Base-by-base conservation (phyloP, 352 stramenopile genomes). In the Pseudoperonospora humuli region DNA sequence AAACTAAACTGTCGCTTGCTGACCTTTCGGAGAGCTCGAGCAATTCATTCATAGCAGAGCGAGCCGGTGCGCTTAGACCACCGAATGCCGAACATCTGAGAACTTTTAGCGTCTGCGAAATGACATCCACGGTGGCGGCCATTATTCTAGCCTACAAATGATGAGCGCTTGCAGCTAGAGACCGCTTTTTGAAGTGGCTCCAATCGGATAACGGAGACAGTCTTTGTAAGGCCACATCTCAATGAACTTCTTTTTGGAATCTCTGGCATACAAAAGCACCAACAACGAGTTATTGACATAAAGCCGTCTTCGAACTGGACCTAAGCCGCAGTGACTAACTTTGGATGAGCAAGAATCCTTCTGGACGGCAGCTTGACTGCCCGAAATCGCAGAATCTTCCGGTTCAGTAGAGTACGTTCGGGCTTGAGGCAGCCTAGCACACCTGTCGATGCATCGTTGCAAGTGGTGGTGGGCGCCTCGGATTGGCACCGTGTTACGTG, bases 361-460 rank as follows among this genome's bases (percentile, higher is more conserved):
- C 57, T 62, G 57, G 35, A 67, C 47, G 28, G 54, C 42, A 67
- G 54, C 57, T 60, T 63, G 53, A 63, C 35, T 20, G 37, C 20
- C 23, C 32, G 56, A 60, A 64, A 60, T 60, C 49, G 35, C 25
- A 33, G 52, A 43, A 61, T 24, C 17, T 7, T 25, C 50, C 48
- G 25, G 53, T 67, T 67, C 57, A 64, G 57, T 67, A 57, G 57
- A 67, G 53, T 67, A 50, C 57, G 53, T 45, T 67, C 9, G 25
- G 20, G 47, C 43, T 64, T 50, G 47, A 67, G 52, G 57, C 34
- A 35, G 52, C 45, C 40, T 37, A 37, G 43, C 25, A 45, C 15
- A 24, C 39, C 24, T 42, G 35, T 64, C 54, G 57, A 53, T 45
- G 27, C 54, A 50, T 67, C 54, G 57, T 67, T 24, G 34, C 45